Evolutionary conservation across 2,329 filamentous ascomycete species (phyloP).

Genomic region (Fusarium robinianum): DNA sequence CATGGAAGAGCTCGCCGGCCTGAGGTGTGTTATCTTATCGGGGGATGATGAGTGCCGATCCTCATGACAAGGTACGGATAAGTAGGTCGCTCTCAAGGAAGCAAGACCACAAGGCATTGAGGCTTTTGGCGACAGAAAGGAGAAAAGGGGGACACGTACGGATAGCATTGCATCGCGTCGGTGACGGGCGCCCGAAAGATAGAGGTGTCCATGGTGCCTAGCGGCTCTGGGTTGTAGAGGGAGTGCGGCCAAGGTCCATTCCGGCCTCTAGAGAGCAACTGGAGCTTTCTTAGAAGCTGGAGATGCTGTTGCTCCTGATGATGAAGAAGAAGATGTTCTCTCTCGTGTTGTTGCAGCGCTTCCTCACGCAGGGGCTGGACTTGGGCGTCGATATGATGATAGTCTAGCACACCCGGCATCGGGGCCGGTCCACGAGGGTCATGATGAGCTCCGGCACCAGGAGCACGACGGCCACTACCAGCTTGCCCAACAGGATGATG

Average conservation of each 20-base stretch:
- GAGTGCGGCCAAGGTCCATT: constrained; percentile 38
- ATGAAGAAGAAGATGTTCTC: constrained; percentile 8
- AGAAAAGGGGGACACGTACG: constrained; percentile 27
- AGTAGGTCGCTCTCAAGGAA: not conserved
- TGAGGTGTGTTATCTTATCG: constrained; percentile 23
- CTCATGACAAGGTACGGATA: not conserved
- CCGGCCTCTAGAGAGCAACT: constrained; percentile 31
- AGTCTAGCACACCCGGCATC: constrained; percentile 28
- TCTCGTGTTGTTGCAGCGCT: constrained; percentile 5
- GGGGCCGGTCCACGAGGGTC: constrained; percentile 26
- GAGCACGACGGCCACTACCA: constrained; percentile 23
- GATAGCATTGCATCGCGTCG: constrained; percentile 36
- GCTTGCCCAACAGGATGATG: constrained; percentile 20
- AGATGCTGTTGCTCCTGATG: constrained; percentile 35
- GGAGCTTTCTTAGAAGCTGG: constrained; percentile 34
- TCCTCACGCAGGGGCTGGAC: constrained; percentile 9
- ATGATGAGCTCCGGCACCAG: constrained; percentile 23
- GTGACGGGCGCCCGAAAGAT: constrained; percentile 34
- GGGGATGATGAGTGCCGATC: constrained; percentile 9
- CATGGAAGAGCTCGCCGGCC: constrained; percentile 1
- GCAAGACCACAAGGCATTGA: constrained; percentile 9
- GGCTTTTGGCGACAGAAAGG: not conserved
- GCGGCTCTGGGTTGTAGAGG: constrained; percentile 29
- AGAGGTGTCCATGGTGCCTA: constrained; percentile 33
- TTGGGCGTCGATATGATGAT: constrained; percentile 31